Percentiles rank a stretch among this genome's conserved stretches.
These are phyloP conservation scores for Paracorniculantispora psalliotae DNA, from an alignment of 2,329 filamentous ascomycete genomes.

Conservation along the genomic window DNA sequence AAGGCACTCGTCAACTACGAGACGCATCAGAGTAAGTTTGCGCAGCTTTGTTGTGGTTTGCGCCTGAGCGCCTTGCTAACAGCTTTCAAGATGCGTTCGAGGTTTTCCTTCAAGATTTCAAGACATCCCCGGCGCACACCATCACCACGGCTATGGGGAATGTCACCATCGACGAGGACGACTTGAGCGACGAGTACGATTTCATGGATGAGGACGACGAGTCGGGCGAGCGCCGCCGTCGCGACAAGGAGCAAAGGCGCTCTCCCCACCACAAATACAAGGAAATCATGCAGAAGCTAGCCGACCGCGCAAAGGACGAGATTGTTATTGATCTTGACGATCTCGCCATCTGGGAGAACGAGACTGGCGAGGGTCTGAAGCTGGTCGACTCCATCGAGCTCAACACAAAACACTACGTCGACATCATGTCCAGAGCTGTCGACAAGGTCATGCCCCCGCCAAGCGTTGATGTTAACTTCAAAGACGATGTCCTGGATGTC, in stretches of 20 bases:
- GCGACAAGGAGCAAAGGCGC: constrained; percentile 44
- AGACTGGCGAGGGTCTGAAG: constrained; percentile 61
- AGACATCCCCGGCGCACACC: constrained; percentile 65
- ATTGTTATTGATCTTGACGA: constrained; percentile 88
- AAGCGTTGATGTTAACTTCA: constrained; percentile 78
- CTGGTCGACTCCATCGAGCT: constrained; percentile 80
- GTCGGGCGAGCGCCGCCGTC: constrained; percentile 44
- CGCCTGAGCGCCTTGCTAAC: constrained; percentile 23
- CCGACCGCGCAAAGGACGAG: constrained; percentile 72
- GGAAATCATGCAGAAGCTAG: constrained; percentile 78
- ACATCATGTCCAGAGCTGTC: constrained; percentile 81
- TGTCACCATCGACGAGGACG: constrained; percentile 82
- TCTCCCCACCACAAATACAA: constrained; percentile 79
- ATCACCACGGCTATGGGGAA: constrained; percentile 78
- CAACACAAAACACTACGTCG: constrained; percentile 94
- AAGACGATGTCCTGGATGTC: constrained; percentile 94
- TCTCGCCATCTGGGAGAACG: constrained; percentile 72
- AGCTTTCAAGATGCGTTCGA: constrained; percentile 65
- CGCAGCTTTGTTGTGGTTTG: neutral
- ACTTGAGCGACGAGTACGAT: constrained; percentile 84
- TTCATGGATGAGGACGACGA: constrained; percentile 81
- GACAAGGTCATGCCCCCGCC: constrained; percentile 81
- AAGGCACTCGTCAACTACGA: constrained; percentile 79
- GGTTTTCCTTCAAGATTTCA: constrained; percentile 83
- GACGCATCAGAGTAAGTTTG: constrained; percentile 67